phyloP scores from a whole-genome alignment of 2,329 filamentous ascomycete species.

The Knufia petricola region DNA sequence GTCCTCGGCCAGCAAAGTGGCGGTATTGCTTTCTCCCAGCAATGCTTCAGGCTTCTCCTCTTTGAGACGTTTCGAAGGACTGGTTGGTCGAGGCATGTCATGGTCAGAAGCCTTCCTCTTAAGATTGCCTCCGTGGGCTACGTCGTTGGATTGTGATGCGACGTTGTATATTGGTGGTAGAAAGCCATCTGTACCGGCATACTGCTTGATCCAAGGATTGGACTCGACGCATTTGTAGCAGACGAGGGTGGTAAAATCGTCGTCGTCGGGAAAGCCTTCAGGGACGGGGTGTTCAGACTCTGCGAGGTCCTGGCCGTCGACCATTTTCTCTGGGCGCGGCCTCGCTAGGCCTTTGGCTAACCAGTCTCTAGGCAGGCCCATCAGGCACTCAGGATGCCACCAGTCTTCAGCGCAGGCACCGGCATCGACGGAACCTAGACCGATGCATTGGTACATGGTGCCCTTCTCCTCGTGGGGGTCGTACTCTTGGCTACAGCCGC shows the following conservation, averaged over 20 bases:
- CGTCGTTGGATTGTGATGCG: not conserved
- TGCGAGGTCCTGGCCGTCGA: slow-evolving; percentile 26
- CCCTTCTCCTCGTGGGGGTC: slow-evolving; percentile 82
- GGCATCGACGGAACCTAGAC: slow-evolving; percentile 65
- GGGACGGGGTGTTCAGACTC: slow-evolving; percentile 53
- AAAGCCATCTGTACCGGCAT: slow-evolving; percentile 72
- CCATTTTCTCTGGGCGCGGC: slow-evolving; percentile 28
- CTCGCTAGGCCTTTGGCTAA: slow-evolving; percentile 39
- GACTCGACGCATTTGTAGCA: slow-evolving; percentile 90
- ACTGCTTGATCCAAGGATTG: slow-evolving; percentile 83
- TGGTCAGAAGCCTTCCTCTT: slow-evolving; percentile 39
- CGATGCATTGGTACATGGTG: slow-evolving; percentile 96
- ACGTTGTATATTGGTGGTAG: slow-evolving; percentile 57
- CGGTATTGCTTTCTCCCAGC: slow-evolving; percentile 13
- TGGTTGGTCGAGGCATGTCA: slow-evolving; percentile 7
- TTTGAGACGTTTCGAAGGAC: slow-evolving; percentile 55
- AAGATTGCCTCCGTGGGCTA: slow-evolving; percentile 8
- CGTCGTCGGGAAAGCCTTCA: slow-evolving; percentile 77
- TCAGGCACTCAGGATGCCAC: slow-evolving; percentile 90
- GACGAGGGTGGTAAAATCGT: slow-evolving; percentile 79
- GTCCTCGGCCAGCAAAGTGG: slow-evolving; percentile 31
- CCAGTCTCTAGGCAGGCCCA: slow-evolving; percentile 69
- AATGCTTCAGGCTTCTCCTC: slow-evolving; percentile 34
- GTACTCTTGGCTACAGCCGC: slow-evolving; percentile 79
- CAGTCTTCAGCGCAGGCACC: slow-evolving; percentile 95